Evolutionary conservation across 345 rosid species (phyloP).

Genomic region (Psidium guajava): DNA sequence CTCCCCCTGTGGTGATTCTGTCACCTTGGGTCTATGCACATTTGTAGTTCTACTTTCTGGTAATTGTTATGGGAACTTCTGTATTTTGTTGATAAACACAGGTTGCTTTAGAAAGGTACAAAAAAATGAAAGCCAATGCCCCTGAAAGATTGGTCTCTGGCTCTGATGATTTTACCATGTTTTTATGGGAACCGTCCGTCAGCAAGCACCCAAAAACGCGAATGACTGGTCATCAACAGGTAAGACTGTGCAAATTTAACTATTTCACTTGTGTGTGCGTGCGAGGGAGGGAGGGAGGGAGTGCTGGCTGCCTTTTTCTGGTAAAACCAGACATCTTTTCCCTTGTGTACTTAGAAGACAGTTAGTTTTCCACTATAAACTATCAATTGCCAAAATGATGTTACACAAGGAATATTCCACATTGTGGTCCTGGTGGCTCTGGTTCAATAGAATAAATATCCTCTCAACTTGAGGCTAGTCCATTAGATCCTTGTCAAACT

Average conservation of each 20-base stretch:
- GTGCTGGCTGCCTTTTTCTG: too few species aligned
- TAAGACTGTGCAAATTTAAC: neutral
- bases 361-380: neutral
- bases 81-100: constrained; percentile 2
- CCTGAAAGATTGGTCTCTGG: constrained; percentile 96
- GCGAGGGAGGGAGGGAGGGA: neutral
- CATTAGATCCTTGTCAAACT: neutral
- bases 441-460: neutral
- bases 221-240: constrained; percentile 93
- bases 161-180: constrained; percentile 93
- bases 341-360: too few species aligned
- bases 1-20: neutral
- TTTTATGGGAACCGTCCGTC: constrained; percentile 87
- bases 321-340: too few species aligned
- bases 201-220: constrained; percentile 74
- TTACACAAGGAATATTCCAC: neutral
- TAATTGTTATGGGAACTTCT: neutral
- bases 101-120: constrained; percentile 81
- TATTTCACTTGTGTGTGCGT: too few species aligned
- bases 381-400: neutral
- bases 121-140: constrained; percentile 62
- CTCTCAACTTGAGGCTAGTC: neutral
- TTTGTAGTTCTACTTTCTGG: neutral
- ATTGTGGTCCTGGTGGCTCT: neutral
- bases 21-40: neutral